Conservation (phyloP, 2,329 filamentous ascomycete species). For the Neurospora sp. region DNA sequence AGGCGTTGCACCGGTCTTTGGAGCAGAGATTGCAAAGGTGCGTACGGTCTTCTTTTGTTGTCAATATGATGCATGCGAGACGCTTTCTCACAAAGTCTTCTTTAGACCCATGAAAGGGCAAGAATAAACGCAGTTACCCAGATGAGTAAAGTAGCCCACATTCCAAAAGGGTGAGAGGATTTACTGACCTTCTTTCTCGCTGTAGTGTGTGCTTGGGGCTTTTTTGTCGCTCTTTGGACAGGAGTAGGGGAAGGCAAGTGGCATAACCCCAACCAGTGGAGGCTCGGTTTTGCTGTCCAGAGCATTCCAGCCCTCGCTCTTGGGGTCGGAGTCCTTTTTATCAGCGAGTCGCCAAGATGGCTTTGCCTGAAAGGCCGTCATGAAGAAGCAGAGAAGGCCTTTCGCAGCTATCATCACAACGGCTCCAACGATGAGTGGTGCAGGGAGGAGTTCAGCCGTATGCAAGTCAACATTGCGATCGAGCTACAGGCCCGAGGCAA, state of each 20-base stretch:
- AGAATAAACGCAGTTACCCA: slow-evolving; percentile 31
- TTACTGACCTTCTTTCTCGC: not conserved
- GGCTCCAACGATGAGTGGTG: slow-evolving; percentile 29
- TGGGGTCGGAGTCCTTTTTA: slow-evolving; percentile 25
- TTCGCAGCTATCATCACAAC: slow-evolving; percentile 25
- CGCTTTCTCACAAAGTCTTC: not conserved
- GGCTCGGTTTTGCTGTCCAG: slow-evolving; percentile 28
- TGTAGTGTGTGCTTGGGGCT: slow-evolving; percentile 31
- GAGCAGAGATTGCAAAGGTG: slow-evolving; percentile 31
- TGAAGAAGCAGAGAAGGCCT: slow-evolving; percentile 26
- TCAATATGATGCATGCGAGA: not conserved
- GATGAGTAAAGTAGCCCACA: slow-evolving; percentile 24
- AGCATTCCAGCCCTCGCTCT: slow-evolving; percentile 25
- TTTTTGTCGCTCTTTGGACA: slow-evolving; percentile 30
- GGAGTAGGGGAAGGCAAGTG: slow-evolving; percentile 29
- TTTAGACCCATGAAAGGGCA: slow-evolving; percentile 26
- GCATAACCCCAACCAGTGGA: slow-evolving; percentile 28
- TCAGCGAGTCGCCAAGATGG: slow-evolving; percentile 28
- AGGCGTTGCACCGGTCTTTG: slow-evolving; percentile 30
- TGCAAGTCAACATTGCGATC: slow-evolving; percentile 27
- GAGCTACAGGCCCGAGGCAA: slow-evolving; percentile 20
- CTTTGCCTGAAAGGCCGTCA: slow-evolving; percentile 25
- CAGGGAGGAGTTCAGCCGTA: slow-evolving; percentile 22
- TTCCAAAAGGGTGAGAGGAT: no score
- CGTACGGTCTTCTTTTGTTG: not conserved